Base-by-base conservation (phyloP, 345 rosid genomes). In the Arabidopsis suecica region DNA sequence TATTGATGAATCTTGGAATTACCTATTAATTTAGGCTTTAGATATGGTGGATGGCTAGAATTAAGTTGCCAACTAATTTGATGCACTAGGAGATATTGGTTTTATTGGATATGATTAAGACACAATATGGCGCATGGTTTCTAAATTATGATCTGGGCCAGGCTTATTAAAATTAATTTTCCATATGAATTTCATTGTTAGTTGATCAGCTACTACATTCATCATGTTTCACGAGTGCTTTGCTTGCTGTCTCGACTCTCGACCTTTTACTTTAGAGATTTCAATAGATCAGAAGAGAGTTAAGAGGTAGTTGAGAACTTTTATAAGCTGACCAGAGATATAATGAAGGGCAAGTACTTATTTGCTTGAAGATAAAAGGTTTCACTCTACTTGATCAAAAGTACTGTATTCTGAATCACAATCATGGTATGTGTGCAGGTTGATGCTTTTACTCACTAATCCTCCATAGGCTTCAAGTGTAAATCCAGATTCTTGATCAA, bases 11-110 rank as follows among this genome's bases (percentile, higher is more conserved):
- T 67, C 34, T 37, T 67, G 44, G 53, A 38, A 18, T 67, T 25
- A 48, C 42, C 34, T 58, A 25, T 28, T 28, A 25, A 40, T 55
- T 14, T 44, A 42, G 63, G 64, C 34, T 55, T 47, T 14, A 53
- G 47, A 63, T 63, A 20, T 54, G 55, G 56, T 54, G 55, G 56
- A 63, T 73, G 55, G 45, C 25, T 32, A 62, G 3, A 72, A 62
- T 53, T 64, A 57, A 57, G 60, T 7, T 72, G 41, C 66, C 72
- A 74, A 59, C 73, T 74, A 74, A 60, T 45, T n/a, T 57, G 65
- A 45, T 63, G 50, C 56, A 55, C 49, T 65, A 14, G 40, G 59
- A 18, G 63, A 44, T 56, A 37, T 50, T 62, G 23, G 25, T 23
- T 23, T 23, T 23, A 23, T 23, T 23, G 1, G 53, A 30, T 40